These are phyloP conservation scores for Durusdinium trenchii DNA, from an alignment of 73 alveolate genomes.

Conservation along the genomic window DNA sequence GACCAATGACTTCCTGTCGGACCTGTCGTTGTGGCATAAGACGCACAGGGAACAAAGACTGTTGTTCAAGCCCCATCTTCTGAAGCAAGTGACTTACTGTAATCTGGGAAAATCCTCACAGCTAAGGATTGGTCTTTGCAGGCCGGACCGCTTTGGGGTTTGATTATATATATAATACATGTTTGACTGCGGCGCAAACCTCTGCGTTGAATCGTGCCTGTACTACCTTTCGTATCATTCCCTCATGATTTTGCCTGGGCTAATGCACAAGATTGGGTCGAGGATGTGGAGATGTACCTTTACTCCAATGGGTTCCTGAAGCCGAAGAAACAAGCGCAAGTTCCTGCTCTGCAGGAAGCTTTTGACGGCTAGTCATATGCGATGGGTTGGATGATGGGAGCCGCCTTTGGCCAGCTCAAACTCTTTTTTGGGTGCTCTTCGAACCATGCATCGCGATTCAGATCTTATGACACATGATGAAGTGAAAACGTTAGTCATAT, in stretches of 20 bases:
- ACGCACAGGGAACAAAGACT: no score
- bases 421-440: no score
- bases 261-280: background rate
- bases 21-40: no score
- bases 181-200: background rate
- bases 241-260: background rate
- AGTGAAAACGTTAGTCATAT: background rate
- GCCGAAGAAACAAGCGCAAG: conserved; percentile 4
- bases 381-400: no score
- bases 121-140: conserved; percentile 21
- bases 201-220: background rate
- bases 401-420: no score
- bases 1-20: no score
- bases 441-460: no score
- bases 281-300: conserved; percentile 78
- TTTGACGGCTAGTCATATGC: no score
- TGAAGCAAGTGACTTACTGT: background rate
- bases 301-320: conserved; percentile 71
- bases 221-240: background rate
- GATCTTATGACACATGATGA: background rate
- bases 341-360: no score
- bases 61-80: background rate
- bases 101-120: background rate
- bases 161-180: background rate
- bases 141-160: conserved; percentile 3